phyloP scores from a whole-genome alignment of 192 early-diverging fungal species.

The Mortierella alpina region DNA sequence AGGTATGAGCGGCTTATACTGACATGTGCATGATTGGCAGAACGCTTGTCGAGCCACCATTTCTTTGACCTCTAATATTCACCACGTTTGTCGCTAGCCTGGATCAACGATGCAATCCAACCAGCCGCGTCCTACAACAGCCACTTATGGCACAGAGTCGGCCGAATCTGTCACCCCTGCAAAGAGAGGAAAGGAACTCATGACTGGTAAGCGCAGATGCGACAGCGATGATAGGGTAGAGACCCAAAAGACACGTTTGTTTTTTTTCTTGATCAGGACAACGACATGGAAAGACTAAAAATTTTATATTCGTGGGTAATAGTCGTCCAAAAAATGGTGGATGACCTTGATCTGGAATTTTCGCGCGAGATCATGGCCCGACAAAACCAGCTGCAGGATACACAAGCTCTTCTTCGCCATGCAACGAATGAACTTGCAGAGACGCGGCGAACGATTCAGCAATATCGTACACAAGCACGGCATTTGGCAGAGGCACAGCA shows the following conservation, averaged over 20 bases:
- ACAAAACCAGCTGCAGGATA: constrained; percentile 67
- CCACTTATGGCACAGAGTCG: constrained; percentile 7
- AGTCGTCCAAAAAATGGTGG: constrained; percentile 76
- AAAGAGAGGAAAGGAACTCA: constrained; percentile 48
- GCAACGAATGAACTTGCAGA: constrained; percentile 66
- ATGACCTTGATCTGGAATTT: constrained; percentile 77
- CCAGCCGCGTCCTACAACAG: neutral
- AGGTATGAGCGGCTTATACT: constrained; percentile 6
- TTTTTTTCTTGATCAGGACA: neutral
- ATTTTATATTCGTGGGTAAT: neutral
- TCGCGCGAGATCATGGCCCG: constrained; percentile 67
- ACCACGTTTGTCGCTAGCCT: neutral
- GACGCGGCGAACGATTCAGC: constrained; percentile 63
- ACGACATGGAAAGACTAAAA: neutral
- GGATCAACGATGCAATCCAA: neutral
- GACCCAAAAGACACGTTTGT: neutral
- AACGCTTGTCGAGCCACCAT: neutral
- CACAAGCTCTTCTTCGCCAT: constrained; percentile 64
- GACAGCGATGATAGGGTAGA: neutral
- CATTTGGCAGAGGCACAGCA: constrained; percentile 68
- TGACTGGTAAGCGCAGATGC: constrained; percentile 36
- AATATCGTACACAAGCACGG: constrained; percentile 59
- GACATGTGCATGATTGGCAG: neutral
- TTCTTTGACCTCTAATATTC: neutral
- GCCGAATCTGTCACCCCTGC: constrained; percentile 3